A percentile compares a stretch with the other conserved stretches of the same genome.
These are phyloP conservation scores for Piper betle DNA, from an alignment of 164 flowering plant species.

Conservation along the genomic window DNA sequence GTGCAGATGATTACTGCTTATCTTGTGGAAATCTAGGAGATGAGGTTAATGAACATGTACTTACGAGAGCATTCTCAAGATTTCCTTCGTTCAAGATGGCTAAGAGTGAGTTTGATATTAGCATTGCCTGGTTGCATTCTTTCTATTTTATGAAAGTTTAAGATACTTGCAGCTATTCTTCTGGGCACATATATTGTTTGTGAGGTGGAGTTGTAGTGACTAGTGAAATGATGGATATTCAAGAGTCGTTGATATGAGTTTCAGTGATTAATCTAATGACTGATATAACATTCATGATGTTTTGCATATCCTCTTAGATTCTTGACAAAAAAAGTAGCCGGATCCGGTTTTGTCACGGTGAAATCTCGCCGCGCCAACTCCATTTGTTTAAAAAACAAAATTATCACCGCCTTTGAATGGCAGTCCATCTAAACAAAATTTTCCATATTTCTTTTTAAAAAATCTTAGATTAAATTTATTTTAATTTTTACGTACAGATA, in stretches of 20 bases:
- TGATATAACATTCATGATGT: slow-evolving; percentile 6
- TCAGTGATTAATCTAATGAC: slow-evolving; percentile 1
- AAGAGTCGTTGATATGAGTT: neutral
- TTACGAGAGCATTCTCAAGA: slow-evolving; percentile 87
- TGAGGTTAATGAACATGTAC: slow-evolving; percentile 99
- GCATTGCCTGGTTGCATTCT: neutral
- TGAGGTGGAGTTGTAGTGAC: slow-evolving; percentile 4
- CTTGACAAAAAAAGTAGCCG: slow-evolving; percentile 2
- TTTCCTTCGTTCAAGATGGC: slow-evolving; percentile 97
- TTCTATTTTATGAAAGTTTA: too few species aligned
- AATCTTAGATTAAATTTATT: too few species aligned
- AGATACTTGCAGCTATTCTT: neutral
- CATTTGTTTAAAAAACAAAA: too few species aligned
- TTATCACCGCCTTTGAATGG: too few species aligned
- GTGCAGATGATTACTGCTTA: slow-evolving; percentile 82
- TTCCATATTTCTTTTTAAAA: too few species aligned
- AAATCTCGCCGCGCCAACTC: too few species aligned
- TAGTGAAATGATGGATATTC: slow-evolving; percentile 4
- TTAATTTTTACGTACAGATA: too few species aligned
- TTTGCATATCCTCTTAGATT: slow-evolving; percentile 5
- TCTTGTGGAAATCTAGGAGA: slow-evolving; percentile 98
- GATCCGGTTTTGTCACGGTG: too few species aligned
- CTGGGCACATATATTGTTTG: neutral
- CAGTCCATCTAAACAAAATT: too few species aligned
- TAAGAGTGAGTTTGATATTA: slow-evolving; percentile 38